phyloP scores from a whole-genome alignment of 1,284 basidiomycete species.

The Baeospora myosura region DNA sequence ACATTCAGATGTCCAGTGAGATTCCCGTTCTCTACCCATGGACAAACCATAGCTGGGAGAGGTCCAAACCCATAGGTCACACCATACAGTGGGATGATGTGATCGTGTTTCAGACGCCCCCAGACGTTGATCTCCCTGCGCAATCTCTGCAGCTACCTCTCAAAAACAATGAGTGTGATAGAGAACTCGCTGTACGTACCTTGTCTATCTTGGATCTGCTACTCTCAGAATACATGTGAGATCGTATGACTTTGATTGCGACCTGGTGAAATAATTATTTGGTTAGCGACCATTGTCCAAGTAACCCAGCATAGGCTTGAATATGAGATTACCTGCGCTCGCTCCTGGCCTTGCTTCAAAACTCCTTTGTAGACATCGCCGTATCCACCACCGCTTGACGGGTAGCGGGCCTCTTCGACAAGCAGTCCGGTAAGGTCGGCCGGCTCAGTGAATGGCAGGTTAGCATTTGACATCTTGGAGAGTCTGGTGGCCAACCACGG shows the following conservation, averaged over 20 bases:
- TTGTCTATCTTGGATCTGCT: no score
- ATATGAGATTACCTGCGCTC: no score
- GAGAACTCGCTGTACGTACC: no score
- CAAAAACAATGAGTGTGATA: no score
- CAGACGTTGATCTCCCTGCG: constrained; percentile 34
- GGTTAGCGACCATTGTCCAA: no score
- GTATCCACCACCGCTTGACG: constrained; percentile 35
- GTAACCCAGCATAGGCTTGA: no score
- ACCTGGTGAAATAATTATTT: no score
- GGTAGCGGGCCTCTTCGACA: constrained; percentile 23
- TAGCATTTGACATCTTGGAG: no score
- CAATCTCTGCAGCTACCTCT: constrained; percentile 29
- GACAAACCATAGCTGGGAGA: constrained; percentile 37
- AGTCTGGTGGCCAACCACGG: no score
- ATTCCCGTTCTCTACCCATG: constrained; percentile 41
- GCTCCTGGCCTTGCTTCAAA: constrained; percentile 25
- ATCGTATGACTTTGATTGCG: no score
- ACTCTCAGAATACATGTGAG: no score
- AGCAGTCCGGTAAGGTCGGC: constrained; percentile 32
- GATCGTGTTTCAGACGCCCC: constrained; percentile 30
- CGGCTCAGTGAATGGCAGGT: no score
- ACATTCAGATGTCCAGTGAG: constrained; percentile 35
- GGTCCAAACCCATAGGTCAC: constrained; percentile 31
- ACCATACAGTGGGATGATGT: constrained; percentile 34
- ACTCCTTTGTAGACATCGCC: constrained; percentile 36